Percentiles rank a stretch among this genome's conserved stretches.
Evolutionary conservation across 345 rosid species (phyloP).

Genomic region (Abelmoschus esculentus): DNA sequence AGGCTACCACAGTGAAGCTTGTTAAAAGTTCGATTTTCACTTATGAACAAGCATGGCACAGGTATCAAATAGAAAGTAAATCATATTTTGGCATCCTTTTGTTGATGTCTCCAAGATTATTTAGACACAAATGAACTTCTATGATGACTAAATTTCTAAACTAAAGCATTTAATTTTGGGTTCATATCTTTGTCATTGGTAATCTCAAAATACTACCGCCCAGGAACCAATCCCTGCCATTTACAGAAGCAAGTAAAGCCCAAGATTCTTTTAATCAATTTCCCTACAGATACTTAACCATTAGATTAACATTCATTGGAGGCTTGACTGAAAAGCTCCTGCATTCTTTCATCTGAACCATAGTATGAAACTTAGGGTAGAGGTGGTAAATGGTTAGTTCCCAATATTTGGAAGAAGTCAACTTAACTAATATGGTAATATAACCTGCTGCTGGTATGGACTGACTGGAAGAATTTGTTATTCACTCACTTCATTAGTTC

Average conservation of each 20-base stretch:
- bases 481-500: neutral
- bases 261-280: neutral
- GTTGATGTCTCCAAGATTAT: neutral
- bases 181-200: neutral
- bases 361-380: neutral
- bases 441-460: neutral
- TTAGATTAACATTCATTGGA: neutral
- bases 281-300: neutral
- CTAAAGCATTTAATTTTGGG: neutral
- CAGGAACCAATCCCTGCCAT: neutral
- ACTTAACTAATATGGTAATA: neutral
- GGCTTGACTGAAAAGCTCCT: neutral
- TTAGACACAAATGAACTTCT: neutral
- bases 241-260: neutral
- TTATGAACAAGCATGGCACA: conserved; percentile 99
- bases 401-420: neutral
- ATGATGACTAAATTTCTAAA: neutral
- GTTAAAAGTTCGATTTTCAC: conserved; percentile 93
- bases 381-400: neutral
- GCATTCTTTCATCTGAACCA: conserved; percentile 2
- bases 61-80: conserved; percentile 34
- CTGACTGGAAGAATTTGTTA: neutral
- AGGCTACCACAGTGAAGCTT: conserved; percentile 54
- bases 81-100: neutral
- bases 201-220: neutral